phyloP scores from a whole-genome alignment of 768 basidiomycete species.

The Leccinum boreale region DNA sequence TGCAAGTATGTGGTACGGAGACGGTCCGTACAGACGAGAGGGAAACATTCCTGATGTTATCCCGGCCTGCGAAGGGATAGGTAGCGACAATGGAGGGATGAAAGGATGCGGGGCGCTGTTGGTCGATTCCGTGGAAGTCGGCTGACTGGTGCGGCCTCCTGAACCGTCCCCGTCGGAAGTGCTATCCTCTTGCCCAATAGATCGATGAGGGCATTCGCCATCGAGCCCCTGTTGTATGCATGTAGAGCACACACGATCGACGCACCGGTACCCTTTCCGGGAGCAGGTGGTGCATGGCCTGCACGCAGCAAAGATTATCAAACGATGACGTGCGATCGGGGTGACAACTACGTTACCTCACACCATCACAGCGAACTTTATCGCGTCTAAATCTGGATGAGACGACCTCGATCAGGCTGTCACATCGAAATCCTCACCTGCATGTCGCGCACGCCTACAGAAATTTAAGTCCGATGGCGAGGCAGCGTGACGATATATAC shows the following conservation, averaged over 20 bases:
- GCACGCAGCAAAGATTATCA: constrained; percentile 8
- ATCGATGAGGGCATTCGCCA: constrained; percentile 45
- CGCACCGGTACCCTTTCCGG: constrained; percentile 50
- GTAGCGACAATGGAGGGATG: constrained; percentile 9
- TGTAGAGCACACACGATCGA: constrained; percentile 45
- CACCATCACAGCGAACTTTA: constrained; percentile 61
- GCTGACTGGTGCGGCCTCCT: constrained; percentile 1
- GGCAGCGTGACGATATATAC: constrained; percentile 21
- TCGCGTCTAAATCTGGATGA: constrained; percentile 43
- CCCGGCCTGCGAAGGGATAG: constrained; percentile 17
- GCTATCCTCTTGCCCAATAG: constrained; percentile 18
- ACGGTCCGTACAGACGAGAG: constrained; percentile 25
- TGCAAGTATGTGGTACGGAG: constrained; percentile 29
- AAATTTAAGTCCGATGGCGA: constrained; percentile 8
- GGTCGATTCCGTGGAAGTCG: background rate
- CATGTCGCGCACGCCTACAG: constrained; percentile 57
- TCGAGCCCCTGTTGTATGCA: constrained; percentile 45
- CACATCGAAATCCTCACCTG: constrained; percentile 40
- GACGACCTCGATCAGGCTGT: constrained; percentile 5
- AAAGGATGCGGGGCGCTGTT: constrained; percentile 12
- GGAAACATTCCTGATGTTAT: constrained; percentile 20
- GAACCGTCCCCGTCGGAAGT: constrained; percentile 26
- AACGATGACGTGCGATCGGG: background rate
- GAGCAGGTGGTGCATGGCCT: constrained; percentile 51
- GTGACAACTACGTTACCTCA: constrained; percentile 37